Evolutionary conservation across 192 early-diverging fungal species (phyloP).

Genomic region (Backusella psychrophila): DNA sequence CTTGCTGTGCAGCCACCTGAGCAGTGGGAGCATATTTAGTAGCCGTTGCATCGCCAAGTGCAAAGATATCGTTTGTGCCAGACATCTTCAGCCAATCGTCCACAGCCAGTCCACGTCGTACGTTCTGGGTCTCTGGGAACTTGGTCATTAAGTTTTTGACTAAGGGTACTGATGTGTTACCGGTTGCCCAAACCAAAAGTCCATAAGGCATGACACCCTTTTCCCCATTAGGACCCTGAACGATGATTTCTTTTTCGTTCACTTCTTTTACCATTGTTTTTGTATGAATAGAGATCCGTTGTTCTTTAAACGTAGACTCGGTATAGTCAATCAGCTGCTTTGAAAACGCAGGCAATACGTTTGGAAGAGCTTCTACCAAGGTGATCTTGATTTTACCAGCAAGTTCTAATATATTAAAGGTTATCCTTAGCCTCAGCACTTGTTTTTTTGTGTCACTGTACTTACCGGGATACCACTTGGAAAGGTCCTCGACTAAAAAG

Average conservation of each 20-base stretch:
- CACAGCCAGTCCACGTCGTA: conserved; percentile 69
- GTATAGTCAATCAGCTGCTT: conserved; percentile 79
- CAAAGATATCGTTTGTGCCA: conserved; percentile 62
- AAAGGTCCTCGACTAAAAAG: conserved; percentile 72
- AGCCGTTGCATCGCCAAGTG: conserved; percentile 76
- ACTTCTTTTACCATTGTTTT: conserved; percentile 85
- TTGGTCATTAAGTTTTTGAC: conserved; percentile 64
- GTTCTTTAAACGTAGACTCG: conserved; percentile 71
- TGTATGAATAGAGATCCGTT: conserved; percentile 66
- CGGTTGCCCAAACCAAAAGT: conserved; percentile 84
- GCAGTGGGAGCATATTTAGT: conserved; percentile 81
- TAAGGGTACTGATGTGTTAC: conserved; percentile 70
- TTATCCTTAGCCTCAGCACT: neutral
- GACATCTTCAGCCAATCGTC: conserved; percentile 70
- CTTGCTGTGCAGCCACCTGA: conserved; percentile 87
- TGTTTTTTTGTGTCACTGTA: conserved; percentile 38
- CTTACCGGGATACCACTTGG: conserved; percentile 65
- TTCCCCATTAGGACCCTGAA: conserved; percentile 61
- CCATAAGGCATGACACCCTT: conserved; percentile 69
- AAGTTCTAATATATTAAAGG: conserved; percentile 39
- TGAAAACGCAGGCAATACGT: conserved; percentile 76
- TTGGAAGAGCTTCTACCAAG: conserved; percentile 72
- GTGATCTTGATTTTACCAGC: conserved; percentile 78
- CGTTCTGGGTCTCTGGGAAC: conserved; percentile 57
- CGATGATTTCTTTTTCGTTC: conserved; percentile 65